phyloP scores from a whole-genome alignment of 306 rosid species.

The Crataegus laevigata region DNA sequence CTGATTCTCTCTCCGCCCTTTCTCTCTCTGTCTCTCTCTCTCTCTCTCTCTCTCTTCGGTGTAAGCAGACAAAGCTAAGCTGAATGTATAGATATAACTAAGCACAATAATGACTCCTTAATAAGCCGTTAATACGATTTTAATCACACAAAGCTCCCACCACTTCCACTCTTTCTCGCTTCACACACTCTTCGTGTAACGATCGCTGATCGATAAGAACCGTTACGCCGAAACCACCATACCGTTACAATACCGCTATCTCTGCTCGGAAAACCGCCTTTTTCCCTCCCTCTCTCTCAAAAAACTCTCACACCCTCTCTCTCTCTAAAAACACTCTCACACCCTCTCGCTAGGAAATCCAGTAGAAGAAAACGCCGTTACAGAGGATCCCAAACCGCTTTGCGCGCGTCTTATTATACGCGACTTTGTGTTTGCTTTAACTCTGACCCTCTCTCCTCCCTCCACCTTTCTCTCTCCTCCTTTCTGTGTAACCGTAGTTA shows the following conservation, averaged over 20 bases:
- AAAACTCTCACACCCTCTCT: neutral
- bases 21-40: neutral
- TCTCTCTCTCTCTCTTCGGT: no score
- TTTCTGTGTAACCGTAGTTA: conserved; percentile 31
- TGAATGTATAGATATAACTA: conserved; percentile 4
- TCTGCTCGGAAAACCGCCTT: conserved; percentile 19
- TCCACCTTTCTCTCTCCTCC: neutral
- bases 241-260: conserved; percentile 34
- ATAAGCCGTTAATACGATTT: neutral
- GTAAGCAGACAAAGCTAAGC: neutral
- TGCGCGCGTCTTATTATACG: conserved; percentile 48
- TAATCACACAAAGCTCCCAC: conserved; percentile 16
- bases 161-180: neutral
- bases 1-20: neutral
- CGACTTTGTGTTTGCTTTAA: conserved; percentile 24
- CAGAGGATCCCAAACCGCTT: conserved; percentile 28
- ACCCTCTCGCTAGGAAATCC: conserved; percentile 15
- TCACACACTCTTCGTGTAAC: neutral
- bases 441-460: neutral
- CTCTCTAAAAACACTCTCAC: neutral
- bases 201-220: conserved; percentile 1
- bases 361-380: conserved; percentile 36
- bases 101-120: conserved; percentile 6
- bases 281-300: neutral
- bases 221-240: conserved; percentile 25